Conservation (phyloP, 2,329 filamentous ascomycete species). For the Aureobasidium sp. region DNA sequence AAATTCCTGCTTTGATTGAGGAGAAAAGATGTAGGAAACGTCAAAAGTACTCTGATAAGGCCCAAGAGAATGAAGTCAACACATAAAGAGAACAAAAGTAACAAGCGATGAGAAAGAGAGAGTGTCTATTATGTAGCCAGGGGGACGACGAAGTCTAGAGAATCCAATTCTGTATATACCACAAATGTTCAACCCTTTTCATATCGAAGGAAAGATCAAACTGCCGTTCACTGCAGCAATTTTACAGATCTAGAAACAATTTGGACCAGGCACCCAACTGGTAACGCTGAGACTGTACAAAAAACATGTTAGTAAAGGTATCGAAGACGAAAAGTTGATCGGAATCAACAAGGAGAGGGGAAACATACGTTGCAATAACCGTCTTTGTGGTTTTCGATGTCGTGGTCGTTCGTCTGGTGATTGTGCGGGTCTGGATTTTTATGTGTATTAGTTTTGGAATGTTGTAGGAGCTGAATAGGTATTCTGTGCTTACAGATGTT, state of each 20-base stretch:
- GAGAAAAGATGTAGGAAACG: too few species aligned
- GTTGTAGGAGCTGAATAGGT: background rate
- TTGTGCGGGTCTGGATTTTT: background rate
- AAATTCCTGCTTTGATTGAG: too few species aligned
- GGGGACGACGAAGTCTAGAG: too few species aligned
- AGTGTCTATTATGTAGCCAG: too few species aligned
- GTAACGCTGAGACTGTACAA: background rate
- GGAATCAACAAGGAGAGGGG: background rate
- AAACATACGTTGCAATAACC: background rate
- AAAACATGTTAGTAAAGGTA: background rate
- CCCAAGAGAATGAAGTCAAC: too few species aligned
- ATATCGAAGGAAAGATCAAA: too few species aligned
- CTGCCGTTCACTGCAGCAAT: too few species aligned
- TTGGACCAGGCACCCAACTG: background rate
- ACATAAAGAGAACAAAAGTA: background rate
- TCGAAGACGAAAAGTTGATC: background rate
- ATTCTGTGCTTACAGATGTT: background rate
- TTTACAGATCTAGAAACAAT: background rate
- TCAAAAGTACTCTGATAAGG: too few species aligned
- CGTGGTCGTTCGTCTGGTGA: constrained; percentile 2
- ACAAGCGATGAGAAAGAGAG: too few species aligned
- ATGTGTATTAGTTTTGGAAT: background rate
- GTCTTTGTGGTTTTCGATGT: constrained; percentile 1
- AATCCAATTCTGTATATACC: too few species aligned
- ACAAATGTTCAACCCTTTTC: too few species aligned